Evolutionary conservation across 73 alveolate species (phyloP).

Genomic region (Urostyla sp.): DNA sequence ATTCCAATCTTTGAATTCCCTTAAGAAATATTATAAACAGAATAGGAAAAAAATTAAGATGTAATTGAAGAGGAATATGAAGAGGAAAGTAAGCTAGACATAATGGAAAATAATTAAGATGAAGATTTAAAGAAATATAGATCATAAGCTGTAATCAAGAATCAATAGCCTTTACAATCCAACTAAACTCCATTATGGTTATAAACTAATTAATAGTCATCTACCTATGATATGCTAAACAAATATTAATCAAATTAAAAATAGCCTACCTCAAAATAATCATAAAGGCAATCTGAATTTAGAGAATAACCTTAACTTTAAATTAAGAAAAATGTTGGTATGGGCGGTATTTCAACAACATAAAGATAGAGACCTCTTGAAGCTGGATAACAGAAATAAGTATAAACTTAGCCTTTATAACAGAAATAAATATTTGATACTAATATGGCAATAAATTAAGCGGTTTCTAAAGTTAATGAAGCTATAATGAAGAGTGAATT

Average conservation of each 20-base stretch:
- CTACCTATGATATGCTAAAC: conserved; percentile 24
- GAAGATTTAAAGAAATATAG: conserved; percentile 4
- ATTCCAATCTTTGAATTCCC: conserved; percentile 51
- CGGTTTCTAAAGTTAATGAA: conserved; percentile 46
- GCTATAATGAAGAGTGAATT: conserved; percentile 9
- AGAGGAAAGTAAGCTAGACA: conserved; percentile 37
- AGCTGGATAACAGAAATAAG: conserved; percentile 18
- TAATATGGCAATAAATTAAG: conserved; percentile 51
- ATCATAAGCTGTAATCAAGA: conserved; percentile 23
- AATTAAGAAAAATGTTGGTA: too few relatives aligned
- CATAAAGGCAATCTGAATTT: too few relatives aligned
- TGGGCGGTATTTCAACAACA: too few relatives aligned
- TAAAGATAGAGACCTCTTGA: too few relatives aligned
- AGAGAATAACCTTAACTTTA: too few relatives aligned
- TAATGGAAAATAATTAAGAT: background rate
- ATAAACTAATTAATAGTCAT: background rate
- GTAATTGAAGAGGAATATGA: conserved; percentile 53
- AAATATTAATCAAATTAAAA: conserved; percentile 13
- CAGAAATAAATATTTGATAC: too few relatives aligned
- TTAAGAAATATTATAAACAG: conserved; percentile 19
- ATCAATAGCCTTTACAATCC: too few relatives aligned
- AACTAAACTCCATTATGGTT: conserved; percentile 1
- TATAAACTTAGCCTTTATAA: background rate
- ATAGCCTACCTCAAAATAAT: too few relatives aligned
- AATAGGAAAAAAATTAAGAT: conserved; percentile 2